These are phyloP conservation scores for Brassica incana DNA, from an alignment of 345 rosid species.

Conservation along the genomic window DNA sequence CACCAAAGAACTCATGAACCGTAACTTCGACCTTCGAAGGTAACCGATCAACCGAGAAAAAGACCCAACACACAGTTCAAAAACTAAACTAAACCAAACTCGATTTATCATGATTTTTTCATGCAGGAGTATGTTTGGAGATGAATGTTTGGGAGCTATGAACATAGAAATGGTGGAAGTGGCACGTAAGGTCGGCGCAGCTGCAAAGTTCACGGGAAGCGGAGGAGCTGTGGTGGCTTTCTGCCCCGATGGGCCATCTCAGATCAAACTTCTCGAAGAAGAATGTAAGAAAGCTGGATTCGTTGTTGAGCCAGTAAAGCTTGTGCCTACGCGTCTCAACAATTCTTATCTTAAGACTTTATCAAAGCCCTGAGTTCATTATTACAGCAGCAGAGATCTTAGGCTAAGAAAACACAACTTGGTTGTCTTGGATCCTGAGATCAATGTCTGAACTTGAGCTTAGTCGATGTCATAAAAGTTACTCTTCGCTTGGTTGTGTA, in stretches of 20 bases:
- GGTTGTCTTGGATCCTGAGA: too few relatives aligned
- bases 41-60: slow-evolving; percentile 8
- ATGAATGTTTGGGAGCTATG: slow-evolving; percentile 62
- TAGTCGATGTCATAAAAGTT: background rate
- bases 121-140: slow-evolving; percentile 73
- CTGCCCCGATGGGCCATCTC: slow-evolving; percentile 66
- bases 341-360: slow-evolving; percentile 49
- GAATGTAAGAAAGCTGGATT: slow-evolving; percentile 72
- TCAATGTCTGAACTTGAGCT: background rate
- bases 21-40: slow-evolving; percentile 81
- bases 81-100: background rate
- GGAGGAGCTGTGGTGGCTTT: slow-evolving; percentile 86
- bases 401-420: too few relatives aligned
- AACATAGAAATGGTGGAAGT: slow-evolving; percentile 89
- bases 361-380: slow-evolving; percentile 3
- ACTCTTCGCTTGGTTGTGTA: background rate
- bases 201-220: slow-evolving; percentile 84
- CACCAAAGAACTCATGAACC: slow-evolving; percentile 66
- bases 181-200: slow-evolving; percentile 69
- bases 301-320: slow-evolving; percentile 51
- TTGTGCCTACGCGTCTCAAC: slow-evolving; percentile 47
- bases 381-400: too few relatives aligned
- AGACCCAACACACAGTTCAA: background rate
- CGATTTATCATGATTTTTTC: background rate
- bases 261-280: slow-evolving; percentile 63